These are phyloP conservation scores for Amniculicola lignicola DNA, from an alignment of 495 filamentous ascomycete species.

Conservation along the genomic window DNA sequence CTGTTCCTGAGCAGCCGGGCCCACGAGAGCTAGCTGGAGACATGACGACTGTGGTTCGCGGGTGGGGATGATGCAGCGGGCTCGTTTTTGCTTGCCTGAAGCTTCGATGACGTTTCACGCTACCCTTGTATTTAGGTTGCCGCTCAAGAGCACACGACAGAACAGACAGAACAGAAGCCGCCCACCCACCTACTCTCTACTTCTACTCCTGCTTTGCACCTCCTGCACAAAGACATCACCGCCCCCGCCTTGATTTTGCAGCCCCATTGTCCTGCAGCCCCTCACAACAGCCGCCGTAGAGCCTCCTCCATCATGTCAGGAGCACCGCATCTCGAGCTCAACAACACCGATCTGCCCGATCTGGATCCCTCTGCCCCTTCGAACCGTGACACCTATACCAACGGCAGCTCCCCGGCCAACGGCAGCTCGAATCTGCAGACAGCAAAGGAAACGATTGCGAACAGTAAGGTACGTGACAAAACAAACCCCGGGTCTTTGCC, in stretches of 20 bases:
- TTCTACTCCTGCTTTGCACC: neutral
- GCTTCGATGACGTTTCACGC: too few species aligned
- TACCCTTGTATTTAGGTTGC: too few species aligned
- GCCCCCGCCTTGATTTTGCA: neutral
- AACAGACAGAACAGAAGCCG: neutral
- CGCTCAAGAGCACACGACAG: slow-evolving; percentile 22
- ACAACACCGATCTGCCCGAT: slow-evolving; percentile 20
- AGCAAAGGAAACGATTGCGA: slow-evolving; percentile 34
- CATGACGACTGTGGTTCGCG: too few species aligned
- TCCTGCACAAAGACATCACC: slow-evolving; percentile 8
- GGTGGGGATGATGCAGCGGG: too few species aligned
- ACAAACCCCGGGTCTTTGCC: slow-evolving; percentile 23
- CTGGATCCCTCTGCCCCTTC: slow-evolving; percentile 27
- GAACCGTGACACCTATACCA: slow-evolving; percentile 17
- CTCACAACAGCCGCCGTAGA: neutral
- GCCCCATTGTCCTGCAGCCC: neutral
- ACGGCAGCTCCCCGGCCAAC: slow-evolving; percentile 14
- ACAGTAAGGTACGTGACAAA: slow-evolving; percentile 41
- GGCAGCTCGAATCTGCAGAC: slow-evolving; percentile 18
- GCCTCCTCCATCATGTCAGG: slow-evolving; percentile 26
- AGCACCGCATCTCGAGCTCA: slow-evolving; percentile 32
- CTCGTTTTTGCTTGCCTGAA: too few species aligned
- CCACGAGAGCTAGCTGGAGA: too few species aligned
- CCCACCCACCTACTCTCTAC: neutral
- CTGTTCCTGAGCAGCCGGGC: too few species aligned